Evolutionary conservation across 2,329 filamentous ascomycete genomes (phyloP).

Genomic region (Daldinia sp.): DNA sequence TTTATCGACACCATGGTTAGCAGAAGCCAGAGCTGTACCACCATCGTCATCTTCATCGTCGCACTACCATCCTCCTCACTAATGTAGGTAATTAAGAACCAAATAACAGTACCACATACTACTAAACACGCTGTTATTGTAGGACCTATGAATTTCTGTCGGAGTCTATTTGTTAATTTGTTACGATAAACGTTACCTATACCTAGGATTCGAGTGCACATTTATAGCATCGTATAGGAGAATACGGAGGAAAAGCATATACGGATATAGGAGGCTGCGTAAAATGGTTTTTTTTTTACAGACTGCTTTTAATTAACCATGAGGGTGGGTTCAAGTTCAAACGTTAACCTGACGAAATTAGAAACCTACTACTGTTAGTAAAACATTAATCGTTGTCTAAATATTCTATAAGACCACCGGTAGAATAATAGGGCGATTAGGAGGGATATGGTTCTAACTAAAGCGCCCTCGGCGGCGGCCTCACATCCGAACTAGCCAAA

Average conservation of each 20-base stretch:
- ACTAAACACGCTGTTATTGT: neutral
- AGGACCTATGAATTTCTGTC: neutral
- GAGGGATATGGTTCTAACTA: too few relatives aligned
- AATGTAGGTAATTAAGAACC: conserved; percentile 1
- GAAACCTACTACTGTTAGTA: too few relatives aligned
- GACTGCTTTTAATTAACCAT: conserved; percentile 1
- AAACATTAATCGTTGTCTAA: too few relatives aligned
- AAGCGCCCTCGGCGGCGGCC: too few relatives aligned
- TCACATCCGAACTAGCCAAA: too few relatives aligned
- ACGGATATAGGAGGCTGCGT: neutral
- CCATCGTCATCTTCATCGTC: conserved; percentile 13
- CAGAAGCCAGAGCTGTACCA: conserved; percentile 18
- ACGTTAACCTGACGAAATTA: too few relatives aligned
- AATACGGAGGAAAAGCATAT: neutral
- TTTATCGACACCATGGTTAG: conserved; percentile 29
- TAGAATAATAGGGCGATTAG: too few relatives aligned
- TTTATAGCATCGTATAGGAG: neutral
- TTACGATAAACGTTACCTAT: neutral
- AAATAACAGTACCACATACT: neutral
- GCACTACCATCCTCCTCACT: conserved; percentile 21
- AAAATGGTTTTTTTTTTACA: too few relatives aligned
- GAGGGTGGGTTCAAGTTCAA: neutral
- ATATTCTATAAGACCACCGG: too few relatives aligned
- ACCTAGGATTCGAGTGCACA: neutral
- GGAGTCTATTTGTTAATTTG: neutral